These are phyloP conservation scores for Microbotryum scabiosae DNA, from an alignment of 1,284 basidiomycete species.

Conservation along the genomic window DNA sequence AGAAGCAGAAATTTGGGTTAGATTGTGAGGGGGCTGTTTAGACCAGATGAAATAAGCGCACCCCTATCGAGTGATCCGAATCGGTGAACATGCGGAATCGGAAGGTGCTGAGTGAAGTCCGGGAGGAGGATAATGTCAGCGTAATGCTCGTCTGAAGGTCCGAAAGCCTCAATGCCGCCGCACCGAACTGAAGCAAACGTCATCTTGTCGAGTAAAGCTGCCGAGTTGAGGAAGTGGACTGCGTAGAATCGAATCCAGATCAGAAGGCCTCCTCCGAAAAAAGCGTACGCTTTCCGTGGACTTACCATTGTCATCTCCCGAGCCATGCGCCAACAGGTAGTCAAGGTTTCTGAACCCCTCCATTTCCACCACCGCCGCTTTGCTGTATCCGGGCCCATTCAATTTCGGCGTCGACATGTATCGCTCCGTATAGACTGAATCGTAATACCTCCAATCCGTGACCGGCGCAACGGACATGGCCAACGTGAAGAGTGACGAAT, in stretches of 20 bases:
- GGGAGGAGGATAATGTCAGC: neutral
- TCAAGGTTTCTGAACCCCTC: conserved; percentile 70
- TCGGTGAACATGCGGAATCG: conserved; percentile 95
- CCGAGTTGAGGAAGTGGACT: conserved; percentile 85
- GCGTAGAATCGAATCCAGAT: neutral
- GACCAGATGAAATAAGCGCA: neutral
- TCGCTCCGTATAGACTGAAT: conserved; percentile 59
- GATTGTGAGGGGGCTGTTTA: too few species aligned
- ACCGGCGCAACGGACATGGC: conserved; percentile 72
- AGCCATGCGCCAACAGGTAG: conserved; percentile 82
- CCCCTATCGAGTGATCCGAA: conserved; percentile 43
- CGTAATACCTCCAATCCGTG: conserved; percentile 46
- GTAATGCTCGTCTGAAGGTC: neutral
- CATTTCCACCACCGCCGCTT: conserved; percentile 73
- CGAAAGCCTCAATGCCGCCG: neutral
- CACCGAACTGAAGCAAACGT: conserved; percentile 64
- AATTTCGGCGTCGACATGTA: conserved; percentile 78
- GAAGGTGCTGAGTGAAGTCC: conserved; percentile 44
- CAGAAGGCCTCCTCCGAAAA: too few species aligned
- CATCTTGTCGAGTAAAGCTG: conserved; percentile 83
- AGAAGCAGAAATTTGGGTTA: too few species aligned
- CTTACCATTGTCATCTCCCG: conserved; percentile 73
- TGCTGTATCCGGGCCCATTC: conserved; percentile 75
- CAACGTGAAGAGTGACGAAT: conserved; percentile 44
- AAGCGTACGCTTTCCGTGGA: neutral